Evolutionary conservation across 2,329 filamentous ascomycete species (phyloP).

Genomic region (Penicillium sp.): DNA sequence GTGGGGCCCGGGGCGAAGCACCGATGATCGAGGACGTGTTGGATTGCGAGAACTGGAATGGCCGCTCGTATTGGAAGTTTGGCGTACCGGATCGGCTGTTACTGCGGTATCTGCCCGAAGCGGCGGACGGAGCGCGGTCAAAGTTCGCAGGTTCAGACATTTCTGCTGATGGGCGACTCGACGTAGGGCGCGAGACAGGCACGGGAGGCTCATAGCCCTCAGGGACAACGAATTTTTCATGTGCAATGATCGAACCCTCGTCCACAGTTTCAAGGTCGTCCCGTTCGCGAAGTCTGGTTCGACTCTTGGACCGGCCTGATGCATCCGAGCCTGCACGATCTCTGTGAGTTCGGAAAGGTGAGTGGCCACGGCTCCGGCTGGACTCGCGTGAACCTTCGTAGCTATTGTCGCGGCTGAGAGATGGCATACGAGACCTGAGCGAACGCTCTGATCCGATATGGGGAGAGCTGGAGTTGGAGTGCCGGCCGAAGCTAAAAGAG

Average conservation of each 20-base stretch:
- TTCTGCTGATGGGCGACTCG: slow-evolving; percentile 40
- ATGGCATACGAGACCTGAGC: slow-evolving; percentile 27
- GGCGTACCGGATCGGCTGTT: slow-evolving; percentile 38
- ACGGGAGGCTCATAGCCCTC: slow-evolving; percentile 26
- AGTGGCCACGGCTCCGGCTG: slow-evolving; percentile 34
- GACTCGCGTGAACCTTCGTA: slow-evolving; percentile 37
- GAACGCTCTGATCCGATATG: slow-evolving; percentile 32
- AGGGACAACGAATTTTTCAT: slow-evolving; percentile 25
- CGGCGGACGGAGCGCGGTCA: slow-evolving; percentile 40
- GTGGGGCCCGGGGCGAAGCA: slow-evolving; percentile 43
- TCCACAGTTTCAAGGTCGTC: slow-evolving; percentile 55
- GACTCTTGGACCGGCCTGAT: slow-evolving; percentile 55
- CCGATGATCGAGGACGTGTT: slow-evolving; percentile 37
- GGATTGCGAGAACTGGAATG: slow-evolving; percentile 28
- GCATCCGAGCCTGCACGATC: slow-evolving; percentile 56
- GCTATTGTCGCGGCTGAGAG: slow-evolving; percentile 29
- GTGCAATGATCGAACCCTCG: slow-evolving; percentile 41
- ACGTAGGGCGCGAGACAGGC: slow-evolving; percentile 30
- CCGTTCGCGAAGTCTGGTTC: slow-evolving; percentile 51
- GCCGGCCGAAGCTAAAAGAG: slow-evolving; percentile 30
- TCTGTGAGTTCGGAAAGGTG: slow-evolving; percentile 42
- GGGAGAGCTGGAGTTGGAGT: slow-evolving; percentile 40
- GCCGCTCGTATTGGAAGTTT: slow-evolving; percentile 35
- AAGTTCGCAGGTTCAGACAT: slow-evolving; percentile 24
- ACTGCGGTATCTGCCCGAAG: slow-evolving; percentile 40